A percentile compares a stretch with the other conserved stretches of the same genome.
Evolutionary conservation across 305 asterid species (phyloP).

Genomic region (Fraxinus sp.): DNA sequence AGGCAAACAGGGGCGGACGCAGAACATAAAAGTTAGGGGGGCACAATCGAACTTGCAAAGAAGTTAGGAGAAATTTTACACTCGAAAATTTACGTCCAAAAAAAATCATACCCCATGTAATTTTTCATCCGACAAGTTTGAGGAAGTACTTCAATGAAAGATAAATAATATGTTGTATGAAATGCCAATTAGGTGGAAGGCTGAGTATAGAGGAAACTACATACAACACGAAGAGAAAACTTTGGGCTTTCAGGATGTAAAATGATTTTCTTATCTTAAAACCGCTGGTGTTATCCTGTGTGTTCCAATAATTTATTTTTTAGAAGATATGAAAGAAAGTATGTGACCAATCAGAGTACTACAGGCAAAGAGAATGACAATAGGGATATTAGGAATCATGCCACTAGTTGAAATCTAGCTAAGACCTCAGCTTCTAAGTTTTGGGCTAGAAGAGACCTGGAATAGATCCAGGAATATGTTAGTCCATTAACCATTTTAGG

Average conservation of each 20-base stretch:
- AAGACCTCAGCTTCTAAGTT: slow-evolving; percentile 11
- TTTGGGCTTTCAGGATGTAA: neutral
- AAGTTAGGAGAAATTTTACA: too few relatives aligned
- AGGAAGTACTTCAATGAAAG: slow-evolving; percentile 2
- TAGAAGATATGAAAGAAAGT: neutral
- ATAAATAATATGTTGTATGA: slow-evolving; percentile 1
- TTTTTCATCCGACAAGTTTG: too few relatives aligned
- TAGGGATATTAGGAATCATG: neutral
- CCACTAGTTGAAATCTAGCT: neutral
- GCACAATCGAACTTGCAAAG: too few relatives aligned
- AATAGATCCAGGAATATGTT: neutral
- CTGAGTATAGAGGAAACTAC: neutral
- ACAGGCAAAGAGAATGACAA: neutral
- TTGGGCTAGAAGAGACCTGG: neutral
- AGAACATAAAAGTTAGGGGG: too few relatives aligned
- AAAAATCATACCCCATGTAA: too few relatives aligned
- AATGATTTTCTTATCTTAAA: neutral
- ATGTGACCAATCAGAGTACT: neutral
- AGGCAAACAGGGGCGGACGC: too few relatives aligned
- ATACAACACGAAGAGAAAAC: neutral
- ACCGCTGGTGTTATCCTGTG: neutral
- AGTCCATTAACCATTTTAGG: neutral
- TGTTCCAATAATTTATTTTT: neutral
- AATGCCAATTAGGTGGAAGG: slow-evolving; percentile 1
- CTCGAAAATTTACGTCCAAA: too few relatives aligned